Evolutionary conservation across 768 basidiomycete genomes (phyloP).

Genomic region (Serendipita sp.): DNA sequence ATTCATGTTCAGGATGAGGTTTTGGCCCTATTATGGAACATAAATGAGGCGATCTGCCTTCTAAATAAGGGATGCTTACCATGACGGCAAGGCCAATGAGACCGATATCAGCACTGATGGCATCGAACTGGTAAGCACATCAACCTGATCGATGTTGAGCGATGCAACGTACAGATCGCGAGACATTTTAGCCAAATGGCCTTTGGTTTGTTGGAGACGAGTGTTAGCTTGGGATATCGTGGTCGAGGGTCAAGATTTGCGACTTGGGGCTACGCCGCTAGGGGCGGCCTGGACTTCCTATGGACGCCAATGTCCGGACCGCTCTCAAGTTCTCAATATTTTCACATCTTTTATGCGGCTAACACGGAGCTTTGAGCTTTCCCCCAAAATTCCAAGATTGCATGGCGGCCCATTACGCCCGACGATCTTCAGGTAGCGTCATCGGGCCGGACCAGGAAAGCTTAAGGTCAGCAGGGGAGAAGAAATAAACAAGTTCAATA

Average conservation of each 20-base stretch:
- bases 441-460: too few relatives aligned
- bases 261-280: not conserved
- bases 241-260: not conserved
- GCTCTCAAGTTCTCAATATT: not conserved
- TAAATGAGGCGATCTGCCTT: constrained; percentile 10
- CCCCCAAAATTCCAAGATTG: too few relatives aligned
- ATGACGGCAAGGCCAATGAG: constrained; percentile 98
- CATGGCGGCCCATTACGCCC: too few relatives aligned
- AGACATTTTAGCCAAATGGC: not conserved
- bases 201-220: constrained; percentile 3
- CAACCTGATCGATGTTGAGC: not conserved
- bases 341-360: not conserved
- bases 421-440: too few relatives aligned
- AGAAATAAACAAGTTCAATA: too few relatives aligned
- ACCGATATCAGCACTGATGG: constrained; percentile 79
- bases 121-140: constrained; percentile 13
- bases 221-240: not conserved
- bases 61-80: constrained; percentile 33
- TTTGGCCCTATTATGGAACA: constrained; percentile 56
- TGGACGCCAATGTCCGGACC: constrained; percentile 2
- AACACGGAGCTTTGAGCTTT: not conserved
- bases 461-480: too few relatives aligned
- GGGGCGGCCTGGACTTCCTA: not conserved
- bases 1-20: constrained; percentile 96
- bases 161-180: not conserved